Conservation (phyloP, 257 asterid species). For the Solanum peruvianum region DNA sequence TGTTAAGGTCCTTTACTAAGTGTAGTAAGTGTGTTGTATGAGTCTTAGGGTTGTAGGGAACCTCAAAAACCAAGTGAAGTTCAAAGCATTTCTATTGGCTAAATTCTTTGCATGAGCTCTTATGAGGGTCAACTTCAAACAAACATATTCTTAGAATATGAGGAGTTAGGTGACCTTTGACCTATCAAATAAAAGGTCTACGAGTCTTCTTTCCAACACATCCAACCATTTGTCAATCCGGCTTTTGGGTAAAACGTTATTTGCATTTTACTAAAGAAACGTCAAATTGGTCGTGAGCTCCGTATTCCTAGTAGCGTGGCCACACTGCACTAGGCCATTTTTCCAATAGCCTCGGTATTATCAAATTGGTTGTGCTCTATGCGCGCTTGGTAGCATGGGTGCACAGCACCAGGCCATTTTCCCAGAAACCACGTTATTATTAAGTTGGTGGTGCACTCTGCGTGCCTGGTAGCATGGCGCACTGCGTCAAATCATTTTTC, state of each 20-base stretch:
- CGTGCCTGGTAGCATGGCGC: neutral
- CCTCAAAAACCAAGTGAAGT: neutral
- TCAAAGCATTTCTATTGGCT: neutral
- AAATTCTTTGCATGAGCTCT: too few relatives aligned
- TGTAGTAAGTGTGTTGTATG: neutral
- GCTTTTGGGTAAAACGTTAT: too few relatives aligned
- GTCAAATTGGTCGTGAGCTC: neutral
- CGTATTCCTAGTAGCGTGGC: neutral
- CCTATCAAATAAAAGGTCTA: too few relatives aligned
- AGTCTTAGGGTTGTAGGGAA: neutral
- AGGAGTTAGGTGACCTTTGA: too few relatives aligned
- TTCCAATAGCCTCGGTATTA: neutral
- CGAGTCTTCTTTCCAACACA: too few relatives aligned
- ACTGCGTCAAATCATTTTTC: neutral
- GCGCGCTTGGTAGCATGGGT: neutral
- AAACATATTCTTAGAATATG: too few relatives aligned
- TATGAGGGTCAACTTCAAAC: too few relatives aligned
- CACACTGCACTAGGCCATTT: neutral
- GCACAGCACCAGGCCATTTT: neutral
- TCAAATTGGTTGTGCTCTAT: neutral
- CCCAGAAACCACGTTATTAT: rapidly evolving
- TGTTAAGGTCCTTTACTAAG: neutral
- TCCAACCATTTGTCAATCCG: too few relatives aligned
- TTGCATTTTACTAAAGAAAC: too few relatives aligned
- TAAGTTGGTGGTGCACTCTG: neutral